phyloP scores from a whole-genome alignment of 2,329 filamentous ascomycete genomes.

The Rutstroemia sydowiana region DNA sequence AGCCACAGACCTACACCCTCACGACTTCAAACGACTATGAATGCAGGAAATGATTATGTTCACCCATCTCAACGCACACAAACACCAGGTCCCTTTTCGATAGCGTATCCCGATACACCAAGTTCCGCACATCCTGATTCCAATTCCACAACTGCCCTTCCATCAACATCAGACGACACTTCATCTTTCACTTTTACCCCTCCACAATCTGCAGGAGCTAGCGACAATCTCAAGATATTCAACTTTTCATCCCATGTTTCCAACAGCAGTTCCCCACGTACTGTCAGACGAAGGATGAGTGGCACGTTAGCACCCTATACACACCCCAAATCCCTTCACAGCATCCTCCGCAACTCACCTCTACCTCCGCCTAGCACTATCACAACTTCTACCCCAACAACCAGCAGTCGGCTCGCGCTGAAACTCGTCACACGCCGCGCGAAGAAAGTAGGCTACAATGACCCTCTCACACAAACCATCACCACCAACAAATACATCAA shows the following conservation, averaged over 20 bases:
- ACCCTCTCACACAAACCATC: conserved; percentile 56
- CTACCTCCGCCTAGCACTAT: conserved; percentile 45
- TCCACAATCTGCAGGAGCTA: conserved; percentile 27
- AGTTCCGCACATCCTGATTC: conserved; percentile 21
- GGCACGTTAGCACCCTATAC: conserved; percentile 42
- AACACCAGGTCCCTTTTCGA: conserved; percentile 29
- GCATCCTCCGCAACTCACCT: conserved; percentile 60
- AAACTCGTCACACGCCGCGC: conserved; percentile 43
- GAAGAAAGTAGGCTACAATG: conserved; percentile 52
- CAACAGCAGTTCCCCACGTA: conserved; percentile 31
- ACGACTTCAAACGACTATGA: conserved; percentile 21
- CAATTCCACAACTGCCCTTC: conserved; percentile 18
- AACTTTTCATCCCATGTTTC: conserved; percentile 22
- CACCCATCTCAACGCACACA: conserved; percentile 26
- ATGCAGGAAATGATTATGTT: conserved; percentile 15
- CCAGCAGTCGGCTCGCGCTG: conserved; percentile 46
- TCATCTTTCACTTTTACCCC: conserved; percentile 28
- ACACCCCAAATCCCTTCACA: conserved; percentile 51
- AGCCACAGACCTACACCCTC: conserved; percentile 29
- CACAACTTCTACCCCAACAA: conserved; percentile 43
- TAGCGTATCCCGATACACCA: conserved; percentile 29
- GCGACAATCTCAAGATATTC: conserved; percentile 20
- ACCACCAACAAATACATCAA: conserved; percentile 54
- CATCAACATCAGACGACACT: conserved; percentile 13
- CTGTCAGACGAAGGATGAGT: conserved; percentile 34